These are phyloP conservation scores for Sporisorium exsertum DNA, from an alignment of 1,284 basidiomycete species.

Conservation along the genomic window DNA sequence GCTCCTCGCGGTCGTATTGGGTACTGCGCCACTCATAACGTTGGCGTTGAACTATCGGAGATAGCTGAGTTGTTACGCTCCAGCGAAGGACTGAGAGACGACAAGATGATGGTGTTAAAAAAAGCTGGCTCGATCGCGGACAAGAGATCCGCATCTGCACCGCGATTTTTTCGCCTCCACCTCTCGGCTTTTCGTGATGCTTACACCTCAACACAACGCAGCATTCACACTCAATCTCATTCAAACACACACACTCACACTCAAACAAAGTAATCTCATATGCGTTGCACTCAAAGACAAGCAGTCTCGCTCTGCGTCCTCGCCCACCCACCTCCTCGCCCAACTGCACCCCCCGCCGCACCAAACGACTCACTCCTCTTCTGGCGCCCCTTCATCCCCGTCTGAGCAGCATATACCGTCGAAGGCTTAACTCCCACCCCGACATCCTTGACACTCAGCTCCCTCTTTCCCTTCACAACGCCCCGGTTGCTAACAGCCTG, in stretches of 20 bases:
- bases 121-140: slow-evolving; percentile 1
- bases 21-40: background rate
- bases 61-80: background rate
- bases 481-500: background rate
- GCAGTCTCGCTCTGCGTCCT: slow-evolving; percentile 29
- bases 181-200: background rate
- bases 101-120: background rate
- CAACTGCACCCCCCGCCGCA: background rate
- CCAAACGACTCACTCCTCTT: slow-evolving; percentile 9
- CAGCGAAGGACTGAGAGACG: background rate
- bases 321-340: slow-evolving; percentile 7
- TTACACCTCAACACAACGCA: background rate
- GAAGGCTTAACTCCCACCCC: slow-evolving; percentile 24
- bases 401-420: slow-evolving; percentile 11
- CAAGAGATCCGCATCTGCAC: background rate
- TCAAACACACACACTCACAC: too few species aligned
- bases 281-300: slow-evolving; percentile 11
- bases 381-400: background rate
- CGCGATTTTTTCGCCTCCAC: background rate
- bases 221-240: background rate
- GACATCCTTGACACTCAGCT: slow-evolving; percentile 9
- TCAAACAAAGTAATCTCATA: too few species aligned
- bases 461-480: background rate
- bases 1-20: background rate
- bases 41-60: background rate